Base-by-base conservation (phyloP, 2,329 filamentous ascomycete genomes). In the Aciculosporium take region DNA sequence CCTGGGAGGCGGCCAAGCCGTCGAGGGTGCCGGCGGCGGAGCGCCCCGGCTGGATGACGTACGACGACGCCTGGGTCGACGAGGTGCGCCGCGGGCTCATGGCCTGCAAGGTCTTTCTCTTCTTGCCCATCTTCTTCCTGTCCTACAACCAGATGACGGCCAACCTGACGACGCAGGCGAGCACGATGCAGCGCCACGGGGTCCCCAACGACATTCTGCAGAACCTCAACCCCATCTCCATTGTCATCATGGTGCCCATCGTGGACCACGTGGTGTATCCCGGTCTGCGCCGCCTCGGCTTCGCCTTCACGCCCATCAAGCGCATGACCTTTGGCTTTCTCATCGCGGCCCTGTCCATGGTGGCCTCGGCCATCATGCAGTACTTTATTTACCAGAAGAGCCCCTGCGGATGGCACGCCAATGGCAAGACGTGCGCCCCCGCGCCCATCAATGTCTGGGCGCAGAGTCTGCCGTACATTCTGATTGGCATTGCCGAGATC, bases 1-100 rank as follows among this genome's bases (percentile, higher is more conserved):
- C 83, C 61, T 86, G 81, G 76, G 75, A 84, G 21, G 55, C 65
- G 4, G 75, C 76, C 45, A 84, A 83, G 62, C 82, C 82, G 3
- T 81, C 76, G 55, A 64, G 67, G 28, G 66, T 84, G 5, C 62
- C 70, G 8, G 62, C 69, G 29, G 58, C 57, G 1, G 56, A 67
- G 47, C 76, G 77, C 41, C 82, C 82, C 0, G 31, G 42, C 0
- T 88, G 81, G 81, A 87, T 88, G 79, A 82, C 78, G 0, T 87
- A 86, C 50, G 83, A 89, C 47, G 84, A 89, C 50, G 74, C 75
- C 40, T 89, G 83, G 82, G 83, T 89, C 27, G 82, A 86, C 55
- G 81, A 88, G 55, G 76, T 87, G 37, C 69, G 69, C 40, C 79
- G 82, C 60, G 82, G 81, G 46, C 65, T 83, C 43, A 67, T 72